phyloP scores from a whole-genome alignment of 1,284 basidiomycete species.

The Cutaneotrichosporon cyanovorans region DNA sequence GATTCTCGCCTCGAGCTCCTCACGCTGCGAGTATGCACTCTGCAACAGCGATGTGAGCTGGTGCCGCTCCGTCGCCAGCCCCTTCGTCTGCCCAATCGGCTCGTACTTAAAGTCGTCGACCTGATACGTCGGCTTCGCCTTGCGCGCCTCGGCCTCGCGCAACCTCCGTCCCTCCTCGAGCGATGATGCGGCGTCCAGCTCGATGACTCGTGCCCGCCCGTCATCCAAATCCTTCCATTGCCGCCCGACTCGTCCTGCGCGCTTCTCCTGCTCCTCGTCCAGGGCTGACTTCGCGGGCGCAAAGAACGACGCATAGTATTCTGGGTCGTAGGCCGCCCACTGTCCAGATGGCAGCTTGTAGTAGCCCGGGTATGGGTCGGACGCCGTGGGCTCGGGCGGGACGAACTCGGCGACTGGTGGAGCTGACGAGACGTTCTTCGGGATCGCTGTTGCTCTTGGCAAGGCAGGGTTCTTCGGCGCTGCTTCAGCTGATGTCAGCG shows the following conservation, averaged over 20 bases:
- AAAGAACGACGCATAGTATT: slow-evolving; percentile 64
- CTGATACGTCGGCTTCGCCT: slow-evolving; percentile 26
- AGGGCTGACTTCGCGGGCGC: neutral
- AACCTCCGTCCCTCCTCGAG: slow-evolving; percentile 20
- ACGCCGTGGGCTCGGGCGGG: slow-evolving; percentile 64
- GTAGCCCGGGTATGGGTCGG: slow-evolving; percentile 79
- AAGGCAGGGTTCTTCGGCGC: slow-evolving; percentile 1
- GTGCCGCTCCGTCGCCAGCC: slow-evolving; percentile 42
- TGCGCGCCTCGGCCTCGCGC: slow-evolving; percentile 23
- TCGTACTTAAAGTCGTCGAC: slow-evolving; percentile 38
- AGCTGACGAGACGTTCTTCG: slow-evolving; percentile 35
- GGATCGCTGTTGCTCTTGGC: slow-evolving; percentile 16
- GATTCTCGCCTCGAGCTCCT: slow-evolving; percentile 41
- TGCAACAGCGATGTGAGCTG: slow-evolving; percentile 41
- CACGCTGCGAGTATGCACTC: slow-evolving; percentile 34
- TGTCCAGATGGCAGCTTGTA: slow-evolving; percentile 71
- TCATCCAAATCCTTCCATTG: slow-evolving; percentile 39
- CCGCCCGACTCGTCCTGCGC: slow-evolving; percentile 22
- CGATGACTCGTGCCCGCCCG: slow-evolving; percentile 20
- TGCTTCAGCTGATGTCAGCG: slow-evolving; percentile 10
- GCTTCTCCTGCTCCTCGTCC: slow-evolving; percentile 7
- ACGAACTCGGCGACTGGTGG: slow-evolving; percentile 53
- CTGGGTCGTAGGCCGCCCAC: slow-evolving; percentile 69
- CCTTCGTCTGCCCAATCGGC: slow-evolving; percentile 41
- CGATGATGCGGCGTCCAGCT: slow-evolving; percentile 27